phyloP scores from a whole-genome alignment of 768 basidiomycete genomes.

The Termitomyces sp. region DNA sequence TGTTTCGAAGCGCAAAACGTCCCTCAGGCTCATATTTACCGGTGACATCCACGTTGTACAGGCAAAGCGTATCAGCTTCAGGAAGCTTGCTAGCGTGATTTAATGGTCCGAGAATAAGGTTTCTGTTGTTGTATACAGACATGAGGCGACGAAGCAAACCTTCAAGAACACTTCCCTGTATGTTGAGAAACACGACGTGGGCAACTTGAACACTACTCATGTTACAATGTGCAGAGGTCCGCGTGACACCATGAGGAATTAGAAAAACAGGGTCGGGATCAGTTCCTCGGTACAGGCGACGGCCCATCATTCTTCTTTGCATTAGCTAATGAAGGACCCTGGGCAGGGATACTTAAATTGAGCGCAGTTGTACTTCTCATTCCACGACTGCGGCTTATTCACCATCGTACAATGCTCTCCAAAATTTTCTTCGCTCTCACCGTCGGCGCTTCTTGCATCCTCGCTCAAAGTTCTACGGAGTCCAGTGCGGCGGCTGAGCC shows the following conservation, averaged over 20 bases:
- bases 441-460: slow-evolving; percentile 1
- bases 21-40: no score
- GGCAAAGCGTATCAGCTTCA: no score
- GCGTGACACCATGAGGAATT: background rate
- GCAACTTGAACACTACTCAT: background rate
- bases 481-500: background rate
- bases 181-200: no score
- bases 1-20: no score
- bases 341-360: background rate
- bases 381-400: background rate
- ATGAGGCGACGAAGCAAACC: no score
- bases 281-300: background rate
- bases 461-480: slow-evolving; percentile 1
- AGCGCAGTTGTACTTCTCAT: background rate
- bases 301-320: background rate
- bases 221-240: background rate
- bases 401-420: slow-evolving; percentile 3
- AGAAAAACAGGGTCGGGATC: background rate
- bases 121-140: no score
- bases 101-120: no score
- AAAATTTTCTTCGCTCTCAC: slow-evolving; percentile 8
- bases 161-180: no score
- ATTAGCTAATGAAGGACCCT: background rate
- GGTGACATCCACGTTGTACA: no score
- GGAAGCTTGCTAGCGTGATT: no score